A percentile compares a stretch with the other conserved stretches of the same genome.
These are phyloP conservation scores for Calendula officinalis DNA, from an alignment of 129 eudicot species.

Conservation along the genomic window DNA sequence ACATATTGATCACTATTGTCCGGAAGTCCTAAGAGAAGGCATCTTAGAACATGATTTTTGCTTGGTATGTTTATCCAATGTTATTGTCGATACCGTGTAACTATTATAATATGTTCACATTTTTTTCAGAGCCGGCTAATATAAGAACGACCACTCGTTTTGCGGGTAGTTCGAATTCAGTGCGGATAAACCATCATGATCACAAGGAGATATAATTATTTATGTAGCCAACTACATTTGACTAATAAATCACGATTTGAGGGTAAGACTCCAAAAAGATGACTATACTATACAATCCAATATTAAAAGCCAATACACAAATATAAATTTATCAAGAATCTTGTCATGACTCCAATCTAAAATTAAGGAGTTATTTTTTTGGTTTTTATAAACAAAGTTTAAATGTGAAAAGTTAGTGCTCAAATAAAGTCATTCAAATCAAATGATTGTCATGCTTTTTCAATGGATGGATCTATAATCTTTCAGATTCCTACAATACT, in stretches of 20 bases:
- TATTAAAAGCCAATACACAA: slow-evolving; percentile 5
- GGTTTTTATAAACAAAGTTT: slow-evolving; percentile 5
- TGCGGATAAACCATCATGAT: too few relatives aligned
- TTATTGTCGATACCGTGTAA: neutral
- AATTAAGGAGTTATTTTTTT: slow-evolving; percentile 4
- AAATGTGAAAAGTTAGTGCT: slow-evolving; percentile 30
- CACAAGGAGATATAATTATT: neutral
- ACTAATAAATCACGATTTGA: slow-evolving; percentile 31
- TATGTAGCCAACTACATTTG: slow-evolving; percentile 36
- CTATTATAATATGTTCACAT: neutral
- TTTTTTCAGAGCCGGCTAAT: too few relatives aligned
- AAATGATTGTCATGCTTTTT: slow-evolving; percentile 58
- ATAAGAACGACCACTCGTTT: too few relatives aligned
- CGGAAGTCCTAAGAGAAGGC: too few relatives aligned
- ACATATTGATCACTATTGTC: too few relatives aligned
- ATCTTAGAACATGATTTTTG: neutral
- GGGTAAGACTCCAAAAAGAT: slow-evolving; percentile 15
- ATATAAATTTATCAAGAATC: slow-evolving; percentile 28
- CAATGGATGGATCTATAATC: slow-evolving; percentile 38
- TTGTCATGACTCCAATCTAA: slow-evolving; percentile 36
- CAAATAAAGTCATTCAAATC: slow-evolving; percentile 34
- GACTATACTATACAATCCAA: neutral
- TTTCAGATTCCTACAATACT: slow-evolving; percentile 26
- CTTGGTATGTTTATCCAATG: neutral
- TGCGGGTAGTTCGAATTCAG: too few relatives aligned